phyloP scores from a whole-genome alignment of 495 filamentous ascomycete species.

The Lichina pygmaea region DNA sequence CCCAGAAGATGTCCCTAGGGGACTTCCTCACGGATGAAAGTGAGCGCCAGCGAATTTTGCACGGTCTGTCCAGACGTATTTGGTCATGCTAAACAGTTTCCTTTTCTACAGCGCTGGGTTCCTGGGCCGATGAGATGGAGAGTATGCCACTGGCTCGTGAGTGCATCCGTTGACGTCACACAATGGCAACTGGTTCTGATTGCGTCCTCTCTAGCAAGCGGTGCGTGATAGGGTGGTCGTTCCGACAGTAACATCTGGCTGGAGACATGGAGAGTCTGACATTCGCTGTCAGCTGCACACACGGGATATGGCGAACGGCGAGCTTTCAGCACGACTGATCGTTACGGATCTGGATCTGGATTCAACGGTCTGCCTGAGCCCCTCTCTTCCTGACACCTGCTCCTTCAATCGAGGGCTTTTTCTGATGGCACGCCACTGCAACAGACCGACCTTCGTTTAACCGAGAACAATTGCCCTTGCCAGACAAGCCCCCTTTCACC shows the following conservation, averaged over 20 bases:
- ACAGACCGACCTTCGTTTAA: background rate
- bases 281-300: constrained; percentile 3
- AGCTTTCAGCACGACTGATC: constrained; percentile 5
- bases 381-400: background rate
- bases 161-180: background rate
- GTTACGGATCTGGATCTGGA: constrained; percentile 2
- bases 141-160: constrained; percentile 49
- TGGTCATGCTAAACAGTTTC: too few relatives aligned
- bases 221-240: background rate
- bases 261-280: constrained; percentile 2
- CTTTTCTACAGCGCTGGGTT: constrained; percentile 40
- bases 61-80: too few relatives aligned
- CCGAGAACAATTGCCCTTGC: constrained; percentile 52
- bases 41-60: constrained; percentile 16
- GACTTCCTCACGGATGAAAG: constrained; percentile 72
- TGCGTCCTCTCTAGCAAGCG: background rate
- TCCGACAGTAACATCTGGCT: background rate
- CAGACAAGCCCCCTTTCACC: constrained; percentile 76
- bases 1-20: constrained; percentile 82
- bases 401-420: background rate
- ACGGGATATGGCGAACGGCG: constrained; percentile 9
- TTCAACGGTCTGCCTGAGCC: background rate
- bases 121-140: constrained; percentile 98
- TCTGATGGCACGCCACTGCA: background rate
- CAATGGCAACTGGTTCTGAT: background rate